phyloP scores from a whole-genome alignment of 768 basidiomycete species.

The Tricholoma sp. region DNA sequence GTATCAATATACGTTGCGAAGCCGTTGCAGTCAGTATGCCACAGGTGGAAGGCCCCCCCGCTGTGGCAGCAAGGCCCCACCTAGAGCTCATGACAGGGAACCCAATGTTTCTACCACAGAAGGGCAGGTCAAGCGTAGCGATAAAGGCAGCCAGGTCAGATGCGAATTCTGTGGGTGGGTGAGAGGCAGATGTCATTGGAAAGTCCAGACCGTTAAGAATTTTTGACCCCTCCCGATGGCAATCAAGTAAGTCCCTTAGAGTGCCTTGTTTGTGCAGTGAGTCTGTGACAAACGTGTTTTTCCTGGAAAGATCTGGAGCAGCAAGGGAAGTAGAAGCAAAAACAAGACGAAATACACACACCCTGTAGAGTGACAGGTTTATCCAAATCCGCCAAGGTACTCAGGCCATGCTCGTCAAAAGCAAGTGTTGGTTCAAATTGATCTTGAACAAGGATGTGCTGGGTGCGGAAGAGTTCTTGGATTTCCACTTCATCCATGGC shows the following conservation, averaged over 20 bases:
- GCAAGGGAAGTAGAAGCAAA: not conserved
- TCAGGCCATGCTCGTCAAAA: not conserved
- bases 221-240: not conserved
- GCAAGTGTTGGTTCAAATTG: not conserved
- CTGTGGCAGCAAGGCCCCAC: too few relatives aligned
- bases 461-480: too few relatives aligned
- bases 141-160: not conserved
- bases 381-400: not conserved
- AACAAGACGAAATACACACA: not conserved
- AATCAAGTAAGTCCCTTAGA: not conserved
- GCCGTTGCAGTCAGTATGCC: not conserved
- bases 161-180: not conserved
- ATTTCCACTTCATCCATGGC: too few relatives aligned
- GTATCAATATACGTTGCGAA: not conserved
- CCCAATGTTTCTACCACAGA: not conserved
- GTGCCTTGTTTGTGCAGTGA: not conserved
- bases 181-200: not conserved
- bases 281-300: too few relatives aligned
- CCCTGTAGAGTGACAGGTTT: not conserved
- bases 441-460: too few relatives aligned
- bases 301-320: not conserved
- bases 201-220: not conserved
- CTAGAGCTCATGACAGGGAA: not conserved
- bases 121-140: not conserved
- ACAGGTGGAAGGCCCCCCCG: too few relatives aligned